Evolutionary conservation across 2,329 filamentous ascomycete genomes (phyloP), one percentile per base, ranked within the genome.

Genomic region (Neopestalotiopsis sp.): DNA sequence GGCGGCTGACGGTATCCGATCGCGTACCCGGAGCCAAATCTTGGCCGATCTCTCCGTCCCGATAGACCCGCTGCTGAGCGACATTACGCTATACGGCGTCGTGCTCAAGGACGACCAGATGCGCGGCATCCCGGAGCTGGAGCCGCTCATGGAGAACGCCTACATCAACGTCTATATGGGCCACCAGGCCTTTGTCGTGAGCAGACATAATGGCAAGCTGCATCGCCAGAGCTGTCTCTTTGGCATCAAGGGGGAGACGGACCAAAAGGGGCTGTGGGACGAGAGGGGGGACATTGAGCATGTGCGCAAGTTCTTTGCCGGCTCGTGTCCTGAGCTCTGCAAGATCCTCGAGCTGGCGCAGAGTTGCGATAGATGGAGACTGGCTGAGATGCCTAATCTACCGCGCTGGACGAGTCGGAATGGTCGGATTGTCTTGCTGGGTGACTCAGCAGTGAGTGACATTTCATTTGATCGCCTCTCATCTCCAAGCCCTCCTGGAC

Each of bases 111-210:
- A 61, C 1, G 56, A n/a, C 14, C 32, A 56, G 20, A 63, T 64
- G 40, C 13, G 20, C 13, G 20, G 2, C 24, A 24, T 40, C 2
- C n/a, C 65, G 10, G 65, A 67, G 30, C 34, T 69, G 20, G 14
- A 57, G 28, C 30, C 57, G 7, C 65, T 69, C 34, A 28, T 14
- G 13, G 65, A 49, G 4, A 34, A 67, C 17, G 58, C 38, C n/a
- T 65, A 65, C 49, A 30, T 69, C 17, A 69, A 69, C 45, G 38
- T 69, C 7, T 69, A 67, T 24, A 64, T 69, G 65, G 68, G 68
- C 4, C 28, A 59, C 49, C 20, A 52, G 20, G 30, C 57, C 0
- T 69, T 60, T 42, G 65, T 69, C n/a, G 68, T 69, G 30, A 59
- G 57, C 59, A 32, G 65, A 13, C 63, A 52, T 56, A 67, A 58